A percentile compares a stretch with the other conserved stretches of the same genome.
phyloP scores from a whole-genome alignment of 148 eudicot genomes.

The Polygonum maritimum region DNA sequence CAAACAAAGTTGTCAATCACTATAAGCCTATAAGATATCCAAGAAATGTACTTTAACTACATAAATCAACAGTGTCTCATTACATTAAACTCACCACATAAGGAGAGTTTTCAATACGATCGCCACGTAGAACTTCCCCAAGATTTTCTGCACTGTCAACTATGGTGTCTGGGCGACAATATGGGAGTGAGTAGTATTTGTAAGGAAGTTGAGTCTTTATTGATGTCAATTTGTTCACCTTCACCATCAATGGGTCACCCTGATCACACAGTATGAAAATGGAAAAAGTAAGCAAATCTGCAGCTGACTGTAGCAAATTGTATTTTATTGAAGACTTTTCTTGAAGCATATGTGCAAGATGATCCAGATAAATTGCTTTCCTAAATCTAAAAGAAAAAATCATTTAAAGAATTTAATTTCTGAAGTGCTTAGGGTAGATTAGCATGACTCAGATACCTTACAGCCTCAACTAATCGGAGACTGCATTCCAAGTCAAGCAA shows the following conservation, averaged over 20 bases:
- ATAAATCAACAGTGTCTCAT: background rate
- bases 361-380: background rate
- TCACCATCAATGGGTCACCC: slow-evolving; percentile 48
- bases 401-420: background rate
- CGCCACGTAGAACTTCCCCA: slow-evolving; percentile 67
- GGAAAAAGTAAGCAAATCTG: background rate
- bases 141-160: slow-evolving; percentile 63
- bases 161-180: slow-evolving; percentile 38
- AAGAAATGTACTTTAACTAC: background rate
- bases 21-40: background rate
- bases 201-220: slow-evolving; percentile 62
- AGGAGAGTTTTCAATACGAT: slow-evolving; percentile 57
- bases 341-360: background rate
- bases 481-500: background rate
- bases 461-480: background rate
- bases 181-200: slow-evolving; percentile 50
- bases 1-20: background rate
- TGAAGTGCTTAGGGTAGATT: background rate
- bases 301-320: background rate
- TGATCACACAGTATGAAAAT: slow-evolving; percentile 11
- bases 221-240: slow-evolving; percentile 56
- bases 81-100: slow-evolving; percentile 34
- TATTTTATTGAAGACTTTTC: background rate
- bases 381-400: background rate
- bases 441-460: background rate